A percentile compares a stretch with the other conserved stretches of the same genome.
Evolutionary conservation across 768 basidiomycete species (phyloP).

Genomic region (Lentinus tigrinus): DNA sequence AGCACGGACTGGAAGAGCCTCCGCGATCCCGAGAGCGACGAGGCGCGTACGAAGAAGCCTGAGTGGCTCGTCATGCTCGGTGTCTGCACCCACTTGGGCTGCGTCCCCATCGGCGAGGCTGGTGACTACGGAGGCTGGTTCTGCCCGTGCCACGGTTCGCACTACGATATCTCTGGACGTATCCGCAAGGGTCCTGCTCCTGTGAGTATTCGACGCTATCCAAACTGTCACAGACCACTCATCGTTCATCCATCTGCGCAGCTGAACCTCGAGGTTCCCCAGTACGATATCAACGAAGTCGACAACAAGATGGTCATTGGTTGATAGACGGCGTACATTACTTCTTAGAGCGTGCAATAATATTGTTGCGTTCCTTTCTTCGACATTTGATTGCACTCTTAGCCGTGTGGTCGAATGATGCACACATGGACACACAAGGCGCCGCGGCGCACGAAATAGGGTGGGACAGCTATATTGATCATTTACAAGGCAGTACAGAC

Average conservation of each 20-base stretch:
- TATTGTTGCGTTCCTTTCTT: background rate
- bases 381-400: too few relatives aligned
- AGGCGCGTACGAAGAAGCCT: slow-evolving; percentile 85
- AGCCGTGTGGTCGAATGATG: background rate
- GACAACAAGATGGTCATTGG: slow-evolving; percentile 88
- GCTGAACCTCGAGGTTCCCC: slow-evolving; percentile 94
- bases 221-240: background rate
- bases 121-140: slow-evolving; percentile 99
- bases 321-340: slow-evolving; percentile 36
- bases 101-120: slow-evolving; percentile 96
- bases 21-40: slow-evolving; percentile 91
- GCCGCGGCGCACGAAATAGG: background rate
- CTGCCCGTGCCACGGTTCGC: slow-evolving; percentile 99
- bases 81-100: slow-evolving; percentile 97
- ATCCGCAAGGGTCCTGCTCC: slow-evolving; percentile 96
- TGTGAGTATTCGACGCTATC: slow-evolving; percentile 45
- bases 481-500: background rate
- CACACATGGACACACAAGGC: background rate
- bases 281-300: slow-evolving; percentile 82
- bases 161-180: slow-evolving; percentile 97
- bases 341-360: slow-evolving; percentile 16
- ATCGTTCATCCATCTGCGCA: slow-evolving; percentile 28
- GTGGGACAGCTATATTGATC: background rate
- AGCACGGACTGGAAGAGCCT: slow-evolving; percentile 78
- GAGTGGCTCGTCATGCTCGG: slow-evolving; percentile 95